Percentiles rank a stretch among this genome's conserved stretches.
phyloP scores from a whole-genome alignment of 768 basidiomycete species.

The Boletus tylopilopsis region DNA sequence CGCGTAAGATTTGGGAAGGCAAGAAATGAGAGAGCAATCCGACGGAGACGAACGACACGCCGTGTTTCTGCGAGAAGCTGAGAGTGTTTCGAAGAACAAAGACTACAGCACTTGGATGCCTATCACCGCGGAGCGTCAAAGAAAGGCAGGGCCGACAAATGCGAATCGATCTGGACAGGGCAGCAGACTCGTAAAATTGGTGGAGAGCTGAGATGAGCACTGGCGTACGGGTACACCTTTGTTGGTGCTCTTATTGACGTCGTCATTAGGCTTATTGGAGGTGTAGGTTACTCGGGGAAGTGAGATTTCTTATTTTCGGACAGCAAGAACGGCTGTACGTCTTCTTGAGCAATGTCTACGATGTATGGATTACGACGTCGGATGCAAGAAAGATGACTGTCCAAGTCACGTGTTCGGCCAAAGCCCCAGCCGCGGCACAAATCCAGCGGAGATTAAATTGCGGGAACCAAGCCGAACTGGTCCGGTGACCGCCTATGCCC shows the following conservation, averaged over 20 bases:
- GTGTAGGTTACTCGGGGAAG: constrained; percentile 17
- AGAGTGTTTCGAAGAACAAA: constrained; percentile 61
- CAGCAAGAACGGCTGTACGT: constrained; percentile 58
- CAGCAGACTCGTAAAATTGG: constrained; percentile 65
- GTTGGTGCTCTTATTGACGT: background rate
- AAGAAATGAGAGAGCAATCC: constrained; percentile 69
- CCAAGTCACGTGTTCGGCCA: no score
- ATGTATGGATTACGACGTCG: no score
- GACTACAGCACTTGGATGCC: constrained; percentile 61
- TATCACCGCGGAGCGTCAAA: constrained; percentile 46
- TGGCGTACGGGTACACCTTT: background rate
- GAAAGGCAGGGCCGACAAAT: constrained; percentile 61
- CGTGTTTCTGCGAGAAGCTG: constrained; percentile 44
- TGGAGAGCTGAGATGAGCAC: constrained; percentile 32
- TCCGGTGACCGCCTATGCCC: no score
- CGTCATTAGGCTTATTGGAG: background rate
- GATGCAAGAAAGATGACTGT: no score
- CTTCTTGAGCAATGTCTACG: constrained; percentile 54
- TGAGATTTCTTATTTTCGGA: constrained; percentile 39
- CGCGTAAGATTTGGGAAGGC: constrained; percentile 48
- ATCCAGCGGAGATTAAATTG: no score
- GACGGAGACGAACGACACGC: constrained; percentile 60
- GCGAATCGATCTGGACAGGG: constrained; percentile 59
- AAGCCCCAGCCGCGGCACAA: no score
- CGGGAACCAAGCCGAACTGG: no score